Conservation (phyloP, 139 green algal species). For the Diplosphaera chodatii region DNA sequence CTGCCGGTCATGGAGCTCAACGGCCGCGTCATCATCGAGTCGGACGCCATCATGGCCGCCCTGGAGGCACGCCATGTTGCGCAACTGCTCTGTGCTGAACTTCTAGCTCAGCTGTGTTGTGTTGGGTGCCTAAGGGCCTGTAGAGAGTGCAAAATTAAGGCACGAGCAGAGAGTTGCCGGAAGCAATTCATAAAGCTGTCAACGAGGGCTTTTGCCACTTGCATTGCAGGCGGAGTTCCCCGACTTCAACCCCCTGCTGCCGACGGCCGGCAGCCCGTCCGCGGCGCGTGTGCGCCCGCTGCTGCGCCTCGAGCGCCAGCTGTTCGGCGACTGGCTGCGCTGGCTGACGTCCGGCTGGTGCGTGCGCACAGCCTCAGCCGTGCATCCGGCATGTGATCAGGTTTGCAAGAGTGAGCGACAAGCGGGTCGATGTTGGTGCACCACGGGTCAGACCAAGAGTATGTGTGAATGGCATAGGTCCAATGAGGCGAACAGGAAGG, state of each 20-base stretch:
- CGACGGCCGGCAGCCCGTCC: conserved; percentile 26
- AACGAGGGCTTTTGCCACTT: no score
- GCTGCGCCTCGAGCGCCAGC: conserved; percentile 73
- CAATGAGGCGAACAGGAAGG: conserved; percentile 23
- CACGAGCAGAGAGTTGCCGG: no score
- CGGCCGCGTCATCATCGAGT: conserved; percentile 69
- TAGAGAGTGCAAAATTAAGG: no score
- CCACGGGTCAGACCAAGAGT: no score
- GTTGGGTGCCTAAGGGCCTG: no score
- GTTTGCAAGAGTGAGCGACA: no score
- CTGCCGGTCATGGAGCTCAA: conserved; percentile 89
- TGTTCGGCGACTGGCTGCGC: conserved; percentile 72
- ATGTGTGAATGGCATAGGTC: conserved; percentile 10
- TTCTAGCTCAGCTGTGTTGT: no score
- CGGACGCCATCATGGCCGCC: conserved; percentile 56
- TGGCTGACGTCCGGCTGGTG: conserved; percentile 58
- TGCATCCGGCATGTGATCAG: no score
- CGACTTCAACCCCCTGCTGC: conserved; percentile 67
- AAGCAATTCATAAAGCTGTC: no score
- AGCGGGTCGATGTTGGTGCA: conserved; percentile 22
- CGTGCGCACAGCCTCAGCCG: no score
- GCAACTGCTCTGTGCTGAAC: no score
- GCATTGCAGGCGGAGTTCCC: conserved; percentile 70
- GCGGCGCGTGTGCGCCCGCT: conserved; percentile 47
- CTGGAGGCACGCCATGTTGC: no score